A percentile compares a stretch with the other conserved stretches of the same genome.
Evolutionary conservation across 208 protist genomes (phyloP).

Genomic region (Sergeia podlipaevii): DNA sequence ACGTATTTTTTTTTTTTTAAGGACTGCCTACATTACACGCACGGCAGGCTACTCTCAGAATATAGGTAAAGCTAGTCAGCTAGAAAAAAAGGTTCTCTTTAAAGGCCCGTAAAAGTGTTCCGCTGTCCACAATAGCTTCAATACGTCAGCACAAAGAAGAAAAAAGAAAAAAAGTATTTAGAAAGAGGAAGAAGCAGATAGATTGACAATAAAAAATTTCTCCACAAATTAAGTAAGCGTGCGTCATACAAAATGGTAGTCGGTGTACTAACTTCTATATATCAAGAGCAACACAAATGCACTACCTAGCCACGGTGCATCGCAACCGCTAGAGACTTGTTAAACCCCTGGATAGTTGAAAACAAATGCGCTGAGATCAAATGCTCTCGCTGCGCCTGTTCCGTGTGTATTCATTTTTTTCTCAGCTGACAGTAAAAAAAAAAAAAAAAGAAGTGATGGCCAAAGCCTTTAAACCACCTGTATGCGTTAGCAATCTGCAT

Average conservation of each 20-base stretch:
- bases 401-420: too few relatives aligned
- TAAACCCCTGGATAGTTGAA: constrained; percentile 1
- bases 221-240: background rate
- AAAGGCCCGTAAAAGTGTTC: too few relatives aligned
- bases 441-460: constrained; percentile 9
- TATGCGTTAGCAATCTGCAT: background rate
- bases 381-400: too few relatives aligned
- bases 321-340: background rate
- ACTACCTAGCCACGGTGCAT: background rate
- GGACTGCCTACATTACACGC: too few relatives aligned
- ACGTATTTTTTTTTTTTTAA: constrained; percentile 3
- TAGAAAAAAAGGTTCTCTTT: constrained; percentile 1
- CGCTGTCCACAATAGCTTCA: too few relatives aligned
- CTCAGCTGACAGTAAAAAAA: constrained; percentile 12
- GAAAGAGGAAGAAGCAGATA: background rate
- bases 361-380: constrained; percentile 5
- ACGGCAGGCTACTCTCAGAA: background rate
- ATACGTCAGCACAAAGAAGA: background rate
- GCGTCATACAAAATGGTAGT: background rate
- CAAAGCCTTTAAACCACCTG: background rate
- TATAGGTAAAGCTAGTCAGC: background rate
- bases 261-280: background rate
- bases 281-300: constrained; percentile 8
- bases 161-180: background rate
- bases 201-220: constrained; percentile 2